Evolutionary conservation across 2,329 filamentous ascomycete genomes (phyloP), one percentile per base, ranked within the genome.

Genomic region (Huntiella bhutanensis): DNA sequence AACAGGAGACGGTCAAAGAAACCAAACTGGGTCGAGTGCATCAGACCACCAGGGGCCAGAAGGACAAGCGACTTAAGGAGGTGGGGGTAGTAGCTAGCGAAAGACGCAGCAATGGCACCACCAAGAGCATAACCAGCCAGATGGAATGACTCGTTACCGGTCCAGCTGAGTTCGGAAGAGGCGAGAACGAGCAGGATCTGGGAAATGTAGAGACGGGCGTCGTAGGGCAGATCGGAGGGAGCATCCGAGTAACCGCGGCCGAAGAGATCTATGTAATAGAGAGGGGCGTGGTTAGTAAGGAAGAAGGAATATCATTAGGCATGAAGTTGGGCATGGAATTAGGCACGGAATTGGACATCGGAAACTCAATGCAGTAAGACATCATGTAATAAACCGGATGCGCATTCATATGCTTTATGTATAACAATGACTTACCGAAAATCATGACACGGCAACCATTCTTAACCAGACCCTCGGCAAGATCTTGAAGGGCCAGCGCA

Each of bases 41-140:
- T 67, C 10, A 88, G 63, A 0, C 83, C 83, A 2, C 73, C 67
- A 0, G 80, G 76, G 0, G 80, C 79, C 35, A 88, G 60, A 13
- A 87, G 67, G 4, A 77, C 66, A 12, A 86, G 62, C 4, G 71
- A 75, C 5, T 68, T 67, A 10, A 88, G 62, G 36, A 81, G 63
- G 34, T 72, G 60, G 0, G 81, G 74, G 55, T 84, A 82, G 56
- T 75, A 75, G 1, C 71, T 69, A 1, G 81, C 71, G 56, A 91
- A 88, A 15, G 75, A 68, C 7, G 75, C 76, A 1, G 73, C 70
- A 36, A 92, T 71, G 11, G 79, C 81, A 33, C 84, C 85, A 40
- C 85, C 84, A 0, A 93, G 67, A 0, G 80, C 86, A 59, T 91
- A 92, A 2, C 84, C 85, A 3, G 86, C 62, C 4, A 92, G 62